Percentiles rank a stretch among this genome's conserved stretches.
phyloP scores from a whole-genome alignment of 345 rosid species.

The Psidium guajava region DNA sequence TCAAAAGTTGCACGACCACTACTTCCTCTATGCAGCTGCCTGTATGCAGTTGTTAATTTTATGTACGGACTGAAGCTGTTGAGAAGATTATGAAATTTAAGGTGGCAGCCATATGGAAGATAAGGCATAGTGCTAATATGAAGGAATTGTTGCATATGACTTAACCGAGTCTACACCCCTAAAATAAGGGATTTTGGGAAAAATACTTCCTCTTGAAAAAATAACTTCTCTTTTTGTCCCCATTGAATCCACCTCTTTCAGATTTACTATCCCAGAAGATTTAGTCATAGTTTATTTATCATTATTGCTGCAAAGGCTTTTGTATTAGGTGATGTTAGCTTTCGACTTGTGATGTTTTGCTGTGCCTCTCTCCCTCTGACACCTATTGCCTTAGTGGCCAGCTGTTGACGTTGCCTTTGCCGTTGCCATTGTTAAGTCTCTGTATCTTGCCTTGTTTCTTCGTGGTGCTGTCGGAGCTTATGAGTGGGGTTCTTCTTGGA shows the following conservation, averaged over 20 bases:
- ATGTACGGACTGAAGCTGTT: neutral
- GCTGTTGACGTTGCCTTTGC: neutral
- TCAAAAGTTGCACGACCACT: neutral
- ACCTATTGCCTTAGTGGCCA: neutral
- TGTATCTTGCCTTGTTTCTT: neutral
- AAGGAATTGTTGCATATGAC: neutral
- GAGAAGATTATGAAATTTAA: neutral
- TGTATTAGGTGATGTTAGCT: neutral
- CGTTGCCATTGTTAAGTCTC: neutral
- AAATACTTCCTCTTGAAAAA: neutral
- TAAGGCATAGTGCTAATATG: neutral
- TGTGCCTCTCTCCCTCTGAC: neutral
- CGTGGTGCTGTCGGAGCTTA: neutral
- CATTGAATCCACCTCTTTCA: neutral
- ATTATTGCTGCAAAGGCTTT: neutral
- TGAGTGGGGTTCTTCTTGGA: neutral
- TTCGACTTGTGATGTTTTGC: neutral
- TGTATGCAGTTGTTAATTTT: neutral
- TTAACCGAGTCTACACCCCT: neutral
- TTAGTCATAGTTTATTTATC: neutral
- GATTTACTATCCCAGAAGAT: neutral
- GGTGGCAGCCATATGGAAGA: neutral
- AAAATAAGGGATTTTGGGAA: neutral
- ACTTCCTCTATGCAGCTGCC: neutral
- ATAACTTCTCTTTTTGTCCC: neutral